phyloP scores from a whole-genome alignment of 2,329 filamentous ascomycete genomes.

The Aspergillus flavus region DNA sequence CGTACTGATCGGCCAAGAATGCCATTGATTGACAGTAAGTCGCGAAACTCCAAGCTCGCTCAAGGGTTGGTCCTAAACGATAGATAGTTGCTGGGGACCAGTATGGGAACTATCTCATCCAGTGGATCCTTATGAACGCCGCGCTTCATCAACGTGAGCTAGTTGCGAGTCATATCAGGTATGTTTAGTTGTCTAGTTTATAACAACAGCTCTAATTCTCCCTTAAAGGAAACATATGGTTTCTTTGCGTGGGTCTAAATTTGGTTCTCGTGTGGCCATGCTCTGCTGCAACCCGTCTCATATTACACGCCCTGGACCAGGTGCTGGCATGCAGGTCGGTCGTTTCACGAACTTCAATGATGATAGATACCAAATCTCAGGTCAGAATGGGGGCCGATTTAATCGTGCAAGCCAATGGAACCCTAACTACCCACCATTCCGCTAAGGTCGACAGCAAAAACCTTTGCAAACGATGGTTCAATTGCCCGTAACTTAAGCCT shows the following conservation, averaged over 20 bases:
- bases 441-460: constrained; percentile 25
- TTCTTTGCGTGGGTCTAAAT: constrained; percentile 95
- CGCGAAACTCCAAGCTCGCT: background rate
- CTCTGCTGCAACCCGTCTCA: constrained; percentile 94
- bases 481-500: background rate
- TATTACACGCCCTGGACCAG: constrained; percentile 84
- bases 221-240: constrained; percentile 86
- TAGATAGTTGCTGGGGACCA: constrained; percentile 82
- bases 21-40: constrained; percentile 85
- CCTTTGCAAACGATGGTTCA: background rate
- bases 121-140: constrained; percentile 92
- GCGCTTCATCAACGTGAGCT: constrained; percentile 86
- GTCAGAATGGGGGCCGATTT: constrained; percentile 43
- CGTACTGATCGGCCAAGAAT: constrained; percentile 90
- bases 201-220: background rate
- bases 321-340: constrained; percentile 68
- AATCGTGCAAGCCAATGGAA: constrained; percentile 42
- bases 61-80: constrained; percentile 12
- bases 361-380: constrained; percentile 39
- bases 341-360: constrained; percentile 57
- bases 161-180: constrained; percentile 87
- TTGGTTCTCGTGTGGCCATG: constrained; percentile 97
- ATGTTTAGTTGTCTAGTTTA: constrained; percentile 9
- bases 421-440: constrained; percentile 40
- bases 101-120: constrained; percentile 97